These are phyloP conservation scores for Globisporangium nodosum DNA, from an alignment of 352 stramenopile genomes.

Conservation along the genomic window DNA sequence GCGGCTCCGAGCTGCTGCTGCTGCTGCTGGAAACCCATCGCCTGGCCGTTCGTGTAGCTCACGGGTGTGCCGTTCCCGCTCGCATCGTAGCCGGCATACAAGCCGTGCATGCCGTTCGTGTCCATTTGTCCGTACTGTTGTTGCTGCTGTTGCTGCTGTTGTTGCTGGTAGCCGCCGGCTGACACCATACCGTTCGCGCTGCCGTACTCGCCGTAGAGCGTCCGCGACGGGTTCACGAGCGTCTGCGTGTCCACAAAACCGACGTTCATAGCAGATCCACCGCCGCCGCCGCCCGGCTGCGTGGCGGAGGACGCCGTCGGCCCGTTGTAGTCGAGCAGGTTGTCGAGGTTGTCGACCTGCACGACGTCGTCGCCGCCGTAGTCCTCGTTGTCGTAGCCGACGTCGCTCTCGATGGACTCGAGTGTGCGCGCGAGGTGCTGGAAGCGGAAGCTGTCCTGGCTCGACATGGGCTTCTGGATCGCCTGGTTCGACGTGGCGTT, in stretches of 20 bases:
- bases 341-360: constrained; percentile 82
- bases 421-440: constrained; percentile 74
- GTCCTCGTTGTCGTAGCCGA: constrained; percentile 80
- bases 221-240: constrained; percentile 51
- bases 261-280: constrained; percentile 11
- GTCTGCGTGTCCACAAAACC: constrained; percentile 69
- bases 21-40: constrained; percentile 13
- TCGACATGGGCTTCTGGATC: constrained; percentile 85
- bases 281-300: neutral
- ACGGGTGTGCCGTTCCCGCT: constrained; percentile 15
- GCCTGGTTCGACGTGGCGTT: constrained; percentile 80
- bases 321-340: constrained; percentile 73
- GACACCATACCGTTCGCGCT: neutral
- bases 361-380: constrained; percentile 79
- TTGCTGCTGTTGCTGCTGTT: constrained; percentile 9
- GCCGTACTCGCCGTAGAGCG: constrained; percentile 46
- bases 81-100: constrained; percentile 18
- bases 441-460: constrained; percentile 83
- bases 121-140: constrained; percentile 27
- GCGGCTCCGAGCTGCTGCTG: constrained; percentile 14
- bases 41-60: constrained; percentile 29
- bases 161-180: constrained; percentile 21
- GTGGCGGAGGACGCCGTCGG: neutral
- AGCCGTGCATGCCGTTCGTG: constrained; percentile 17
- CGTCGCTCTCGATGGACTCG: constrained; percentile 77